These are phyloP conservation scores for Trypanosoma vivax DNA, from an alignment of 208 protist genomes.

Conservation along the genomic window DNA sequence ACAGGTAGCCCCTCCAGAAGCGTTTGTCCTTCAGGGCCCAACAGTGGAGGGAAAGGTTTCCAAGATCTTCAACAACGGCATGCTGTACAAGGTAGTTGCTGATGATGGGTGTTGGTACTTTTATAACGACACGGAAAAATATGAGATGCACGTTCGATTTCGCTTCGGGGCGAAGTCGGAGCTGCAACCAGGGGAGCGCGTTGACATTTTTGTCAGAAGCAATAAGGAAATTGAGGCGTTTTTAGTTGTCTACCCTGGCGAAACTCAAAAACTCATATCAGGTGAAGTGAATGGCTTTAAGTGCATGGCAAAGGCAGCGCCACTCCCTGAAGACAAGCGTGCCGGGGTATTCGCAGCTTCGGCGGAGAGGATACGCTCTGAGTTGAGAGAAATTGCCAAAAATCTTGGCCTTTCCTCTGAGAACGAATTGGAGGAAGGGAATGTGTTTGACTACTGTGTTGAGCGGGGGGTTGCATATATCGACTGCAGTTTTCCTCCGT, in stretches of 20 bases:
- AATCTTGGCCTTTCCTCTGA: constrained; percentile 23
- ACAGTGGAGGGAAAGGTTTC: constrained; percentile 40
- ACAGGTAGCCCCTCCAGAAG: constrained; percentile 10
- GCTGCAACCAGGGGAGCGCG: constrained; percentile 43
- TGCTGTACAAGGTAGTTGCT: constrained; percentile 65
- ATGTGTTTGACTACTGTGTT: constrained; percentile 49
- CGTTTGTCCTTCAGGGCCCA: constrained; percentile 22
- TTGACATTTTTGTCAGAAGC: constrained; percentile 50
- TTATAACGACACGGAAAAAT: constrained; percentile 83
- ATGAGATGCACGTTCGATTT: constrained; percentile 79
- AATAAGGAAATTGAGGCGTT: constrained; percentile 50
- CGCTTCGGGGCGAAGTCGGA: constrained; percentile 61
- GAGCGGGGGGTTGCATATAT: constrained; percentile 46
- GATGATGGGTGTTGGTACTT: constrained; percentile 61
- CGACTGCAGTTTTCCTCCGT: constrained; percentile 60
- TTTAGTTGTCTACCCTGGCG: constrained; percentile 55
- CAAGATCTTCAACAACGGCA: constrained; percentile 52
- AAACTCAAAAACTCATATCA: constrained; percentile 52
- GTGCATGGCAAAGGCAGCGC: constrained; percentile 48
- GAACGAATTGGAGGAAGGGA: constrained; percentile 43
- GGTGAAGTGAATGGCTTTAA: constrained; percentile 70
- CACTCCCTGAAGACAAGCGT: constrained; percentile 51
- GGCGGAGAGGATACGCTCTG: constrained; percentile 33
- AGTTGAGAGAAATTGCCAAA: constrained; percentile 32
- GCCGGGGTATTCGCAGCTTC: constrained; percentile 31